Percentiles rank a stretch among this genome's conserved stretches.
phyloP scores from a whole-genome alignment of 768 basidiomycete species.

The Ephemerocybe angulata region DNA sequence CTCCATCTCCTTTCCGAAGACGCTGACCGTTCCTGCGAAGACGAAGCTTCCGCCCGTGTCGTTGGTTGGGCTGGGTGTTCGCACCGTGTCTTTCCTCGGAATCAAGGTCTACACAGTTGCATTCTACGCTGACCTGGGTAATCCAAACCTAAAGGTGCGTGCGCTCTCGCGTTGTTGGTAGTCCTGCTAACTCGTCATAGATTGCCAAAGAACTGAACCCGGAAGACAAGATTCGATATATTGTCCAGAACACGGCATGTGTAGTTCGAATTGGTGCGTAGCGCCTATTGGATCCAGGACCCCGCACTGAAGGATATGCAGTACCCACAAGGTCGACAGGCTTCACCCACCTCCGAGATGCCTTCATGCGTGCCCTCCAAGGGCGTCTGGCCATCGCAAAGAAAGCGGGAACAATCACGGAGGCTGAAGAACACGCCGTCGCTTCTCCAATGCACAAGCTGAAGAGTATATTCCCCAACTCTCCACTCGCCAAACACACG shows the following conservation, averaged over 20 bases:
- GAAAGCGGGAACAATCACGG: constrained; percentile 49
- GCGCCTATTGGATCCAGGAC: neutral
- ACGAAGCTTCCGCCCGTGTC: constrained; percentile 57
- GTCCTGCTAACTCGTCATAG: constrained; percentile 27
- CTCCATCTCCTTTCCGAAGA: constrained; percentile 67
- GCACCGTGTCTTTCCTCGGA: constrained; percentile 84
- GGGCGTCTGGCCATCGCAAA: constrained; percentile 51
- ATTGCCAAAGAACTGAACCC: constrained; percentile 51
- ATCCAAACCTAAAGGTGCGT: constrained; percentile 56
- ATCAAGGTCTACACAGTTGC: constrained; percentile 88
- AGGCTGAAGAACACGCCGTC: constrained; percentile 53
- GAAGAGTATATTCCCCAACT: constrained; percentile 72
- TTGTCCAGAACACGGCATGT: constrained; percentile 66
- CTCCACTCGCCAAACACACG: constrained; percentile 60
- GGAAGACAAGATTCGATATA: constrained; percentile 68
- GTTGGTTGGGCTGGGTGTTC: constrained; percentile 80
- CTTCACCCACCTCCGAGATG: constrained; percentile 78
- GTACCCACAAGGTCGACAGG: constrained; percentile 81
- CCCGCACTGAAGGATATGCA: constrained; percentile 21
- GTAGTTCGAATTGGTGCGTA: constrained; percentile 67
- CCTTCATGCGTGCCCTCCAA: constrained; percentile 73
- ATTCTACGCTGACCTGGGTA: constrained; percentile 82
- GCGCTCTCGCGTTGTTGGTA: neutral
- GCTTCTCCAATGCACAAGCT: constrained; percentile 67
- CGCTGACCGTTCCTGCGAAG: constrained; percentile 61